phyloP scores from a whole-genome alignment of 306 rosid species.

The Vicia sativa region DNA sequence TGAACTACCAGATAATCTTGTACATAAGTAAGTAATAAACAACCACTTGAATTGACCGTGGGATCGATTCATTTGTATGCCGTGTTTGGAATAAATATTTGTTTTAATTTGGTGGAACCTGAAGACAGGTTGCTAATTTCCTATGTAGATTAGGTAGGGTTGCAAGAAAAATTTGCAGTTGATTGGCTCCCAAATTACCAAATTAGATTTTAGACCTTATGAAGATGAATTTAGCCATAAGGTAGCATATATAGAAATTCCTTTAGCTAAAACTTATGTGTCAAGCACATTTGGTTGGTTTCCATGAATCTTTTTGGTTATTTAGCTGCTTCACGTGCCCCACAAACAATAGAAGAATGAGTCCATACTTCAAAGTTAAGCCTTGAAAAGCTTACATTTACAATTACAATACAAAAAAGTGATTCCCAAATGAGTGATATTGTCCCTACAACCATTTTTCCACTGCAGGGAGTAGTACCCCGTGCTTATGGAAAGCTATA shows the following conservation, averaged over 20 bases:
- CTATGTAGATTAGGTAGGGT: no score
- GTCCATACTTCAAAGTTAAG: constrained; percentile 28
- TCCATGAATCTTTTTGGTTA: background rate
- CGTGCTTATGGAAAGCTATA: constrained; percentile 47
- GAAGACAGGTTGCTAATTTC: no score
- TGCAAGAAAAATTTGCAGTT: no score
- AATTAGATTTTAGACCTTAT: background rate
- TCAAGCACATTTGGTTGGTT: background rate
- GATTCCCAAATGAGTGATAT: constrained; percentile 32
- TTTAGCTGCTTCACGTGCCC: constrained; percentile 29
- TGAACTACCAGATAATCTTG: constrained; percentile 25
- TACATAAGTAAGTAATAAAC: constrained; percentile 43
- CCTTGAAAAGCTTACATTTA: constrained; percentile 34
- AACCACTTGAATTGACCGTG: constrained; percentile 24
- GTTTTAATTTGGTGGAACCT: background rate
- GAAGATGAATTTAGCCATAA: background rate
- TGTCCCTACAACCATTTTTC: constrained; percentile 37
- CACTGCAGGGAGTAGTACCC: constrained; percentile 28
- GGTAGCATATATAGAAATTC: background rate
- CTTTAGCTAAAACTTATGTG: background rate
- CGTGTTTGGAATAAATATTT: background rate
- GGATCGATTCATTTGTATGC: constrained; percentile 20
- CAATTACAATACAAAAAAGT: constrained; percentile 39
- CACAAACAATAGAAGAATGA: background rate
- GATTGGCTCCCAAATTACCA: background rate